Conservation (phyloP, 2,329 filamentous ascomycete species). For the Beauveria brongniartii region DNA sequence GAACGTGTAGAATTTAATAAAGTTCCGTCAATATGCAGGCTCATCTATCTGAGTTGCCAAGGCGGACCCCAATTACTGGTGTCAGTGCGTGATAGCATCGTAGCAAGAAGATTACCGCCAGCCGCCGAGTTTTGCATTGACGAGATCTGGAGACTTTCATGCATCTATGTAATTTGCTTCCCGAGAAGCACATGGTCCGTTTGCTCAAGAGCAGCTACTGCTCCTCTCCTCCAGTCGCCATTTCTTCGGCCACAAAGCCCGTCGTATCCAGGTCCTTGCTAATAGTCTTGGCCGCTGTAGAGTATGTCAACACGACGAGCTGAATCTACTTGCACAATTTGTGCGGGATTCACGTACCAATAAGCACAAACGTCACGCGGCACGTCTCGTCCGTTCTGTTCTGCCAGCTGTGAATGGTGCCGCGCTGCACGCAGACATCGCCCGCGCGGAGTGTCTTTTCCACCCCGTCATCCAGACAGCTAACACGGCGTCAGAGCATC, state of each 20-base stretch:
- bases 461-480: conserved; percentile 16
- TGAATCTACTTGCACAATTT: not conserved
- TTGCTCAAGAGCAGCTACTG: not conserved
- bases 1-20: too few species aligned
- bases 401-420: conserved; percentile 17
- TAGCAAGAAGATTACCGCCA: too few species aligned
- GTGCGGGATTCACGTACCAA: conserved; percentile 8
- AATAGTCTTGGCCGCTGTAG: conserved; percentile 2
- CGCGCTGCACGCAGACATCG: conserved; percentile 18
- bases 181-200: too few species aligned
- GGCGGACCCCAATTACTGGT: too few species aligned
- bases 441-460: conserved; percentile 14
- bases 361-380: conserved; percentile 15
- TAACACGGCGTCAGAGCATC: not conserved
- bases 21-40: too few species aligned
- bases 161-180: too few species aligned
- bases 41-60: too few species aligned
- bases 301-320: not conserved
- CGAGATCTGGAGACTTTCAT: too few species aligned
- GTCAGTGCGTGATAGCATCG: too few species aligned
- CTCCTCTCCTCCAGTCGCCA: conserved; percentile 5
- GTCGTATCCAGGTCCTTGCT: not conserved
- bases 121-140: too few species aligned
- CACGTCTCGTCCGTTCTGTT: conserved; percentile 15
- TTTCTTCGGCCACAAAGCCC: not conserved